Percentiles rank a stretch among this genome's conserved stretches.
phyloP scores from a whole-genome alignment of 1,139 yeast species.

The Diutina sp. region DNA sequence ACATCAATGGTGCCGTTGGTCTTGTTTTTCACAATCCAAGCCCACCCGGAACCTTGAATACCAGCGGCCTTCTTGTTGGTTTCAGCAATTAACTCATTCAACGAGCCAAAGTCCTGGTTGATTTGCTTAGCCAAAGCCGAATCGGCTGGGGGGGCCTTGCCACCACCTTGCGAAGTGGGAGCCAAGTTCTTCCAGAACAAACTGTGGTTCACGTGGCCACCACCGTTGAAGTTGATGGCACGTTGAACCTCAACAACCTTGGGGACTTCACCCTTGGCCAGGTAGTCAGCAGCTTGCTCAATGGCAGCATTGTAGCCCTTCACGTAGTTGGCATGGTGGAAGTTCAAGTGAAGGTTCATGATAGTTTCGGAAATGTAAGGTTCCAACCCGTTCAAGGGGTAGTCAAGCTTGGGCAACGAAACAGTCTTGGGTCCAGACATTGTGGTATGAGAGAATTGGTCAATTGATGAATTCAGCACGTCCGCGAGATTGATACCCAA shows the following conservation, averaged over 20 bases:
- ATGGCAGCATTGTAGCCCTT: conserved; percentile 75
- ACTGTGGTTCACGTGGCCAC: conserved; percentile 83
- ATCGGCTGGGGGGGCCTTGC: conserved; percentile 52
- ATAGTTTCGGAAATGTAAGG: conserved; percentile 84
- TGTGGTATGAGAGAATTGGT: neutral
- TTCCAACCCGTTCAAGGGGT: conserved; percentile 13
- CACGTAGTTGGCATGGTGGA: conserved; percentile 93
- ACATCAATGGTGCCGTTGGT: conserved; percentile 64
- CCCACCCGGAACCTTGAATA: conserved; percentile 97
- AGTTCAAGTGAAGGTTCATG: conserved; percentile 80
- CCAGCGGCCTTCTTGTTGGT: conserved; percentile 81
- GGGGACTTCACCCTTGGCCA: conserved; percentile 48
- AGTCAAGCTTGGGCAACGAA: neutral
- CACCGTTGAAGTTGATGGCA: conserved; percentile 85
- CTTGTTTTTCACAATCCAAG: conserved; percentile 81
- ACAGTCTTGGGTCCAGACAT: neutral
- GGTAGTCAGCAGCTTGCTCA: conserved; percentile 68
- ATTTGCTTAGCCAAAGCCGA: conserved; percentile 56
- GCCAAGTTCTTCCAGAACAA: conserved; percentile 89
- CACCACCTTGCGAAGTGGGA: conserved; percentile 62
- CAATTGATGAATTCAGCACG: neutral
- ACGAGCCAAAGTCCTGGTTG: conserved; percentile 55
- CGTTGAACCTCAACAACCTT: conserved; percentile 65
- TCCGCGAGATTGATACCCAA: neutral
- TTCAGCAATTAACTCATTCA: conserved; percentile 55